Evolutionary conservation across 257 asterid genomes (phyloP).

Genomic region (Plantago ovata): DNA sequence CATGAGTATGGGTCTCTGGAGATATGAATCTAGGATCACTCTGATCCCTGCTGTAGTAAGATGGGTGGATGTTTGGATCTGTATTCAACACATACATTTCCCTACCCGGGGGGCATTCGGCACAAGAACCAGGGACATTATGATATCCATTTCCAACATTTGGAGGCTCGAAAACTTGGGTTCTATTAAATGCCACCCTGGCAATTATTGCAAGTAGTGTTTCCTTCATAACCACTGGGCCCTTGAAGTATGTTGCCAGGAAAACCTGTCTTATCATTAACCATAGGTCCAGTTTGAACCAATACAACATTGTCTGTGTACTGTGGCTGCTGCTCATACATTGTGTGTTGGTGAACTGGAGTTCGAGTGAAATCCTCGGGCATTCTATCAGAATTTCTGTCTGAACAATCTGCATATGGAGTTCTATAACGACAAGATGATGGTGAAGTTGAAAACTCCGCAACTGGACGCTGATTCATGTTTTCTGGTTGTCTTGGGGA

Average conservation of each 20-base stretch:
- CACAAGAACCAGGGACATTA: slow-evolving; percentile 51
- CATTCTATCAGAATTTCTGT: slow-evolving; percentile 45
- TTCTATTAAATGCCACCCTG: slow-evolving; percentile 55
- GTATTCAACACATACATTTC: slow-evolving; percentile 51
- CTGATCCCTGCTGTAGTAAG: slow-evolving; percentile 57
- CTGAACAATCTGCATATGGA: slow-evolving; percentile 59
- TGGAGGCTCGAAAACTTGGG: slow-evolving; percentile 54
- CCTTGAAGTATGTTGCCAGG: slow-evolving; percentile 70
- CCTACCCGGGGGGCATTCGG: slow-evolving; percentile 69
- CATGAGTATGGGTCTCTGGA: slow-evolving; percentile 50
- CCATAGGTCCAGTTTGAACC: slow-evolving; percentile 47
- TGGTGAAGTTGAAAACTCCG: slow-evolving; percentile 84
- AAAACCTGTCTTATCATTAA: slow-evolving; percentile 57
- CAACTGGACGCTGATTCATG: slow-evolving; percentile 61
- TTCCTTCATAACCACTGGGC: slow-evolving; percentile 54
- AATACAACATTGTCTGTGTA: slow-evolving; percentile 49
- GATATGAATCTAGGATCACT: slow-evolving; percentile 55
- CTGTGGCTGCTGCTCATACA: slow-evolving; percentile 62
- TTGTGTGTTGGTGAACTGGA: slow-evolving; percentile 38
- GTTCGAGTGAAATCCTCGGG: slow-evolving; percentile 62
- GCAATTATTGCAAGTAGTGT: slow-evolving; percentile 62
- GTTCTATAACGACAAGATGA: slow-evolving; percentile 60
- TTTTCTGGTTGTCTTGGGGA: slow-evolving; percentile 75
- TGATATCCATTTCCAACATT: slow-evolving; percentile 63
- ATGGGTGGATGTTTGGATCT: slow-evolving; percentile 53